A percentile compares a stretch with the other conserved stretches of the same genome.
Conservation (phyloP, 2,329 filamentous ascomycete species). For the Hypoxylon sp. region DNA sequence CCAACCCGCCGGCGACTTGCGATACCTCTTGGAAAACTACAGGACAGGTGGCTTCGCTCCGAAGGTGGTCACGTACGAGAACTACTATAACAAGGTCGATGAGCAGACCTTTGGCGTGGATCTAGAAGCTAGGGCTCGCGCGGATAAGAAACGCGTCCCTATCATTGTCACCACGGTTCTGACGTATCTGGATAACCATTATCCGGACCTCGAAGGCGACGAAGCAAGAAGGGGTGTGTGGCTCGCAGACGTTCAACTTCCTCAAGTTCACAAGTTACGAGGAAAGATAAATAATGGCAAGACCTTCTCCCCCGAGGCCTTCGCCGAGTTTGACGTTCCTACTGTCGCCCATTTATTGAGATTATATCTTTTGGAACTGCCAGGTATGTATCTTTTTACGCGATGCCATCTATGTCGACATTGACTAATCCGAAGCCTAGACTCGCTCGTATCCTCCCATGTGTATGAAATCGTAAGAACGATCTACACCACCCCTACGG, state of each 20-base stretch:
- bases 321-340: constrained; percentile 91
- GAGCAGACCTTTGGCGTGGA: constrained; percentile 98
- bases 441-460: constrained; percentile 97
- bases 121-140: constrained; percentile 90
- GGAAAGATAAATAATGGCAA: constrained; percentile 88
- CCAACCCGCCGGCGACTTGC: constrained; percentile 87
- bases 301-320: constrained; percentile 74
- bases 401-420: neutral
- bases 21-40: constrained; percentile 96
- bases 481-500: constrained; percentile 84
- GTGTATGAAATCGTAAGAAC: constrained; percentile 99
- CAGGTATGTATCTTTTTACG: constrained; percentile 66
- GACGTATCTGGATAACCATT: constrained; percentile 95
- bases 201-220: constrained; percentile 96
- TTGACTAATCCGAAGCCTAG: constrained; percentile 56
- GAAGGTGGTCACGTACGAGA: constrained; percentile 92
- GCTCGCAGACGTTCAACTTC: constrained; percentile 89
- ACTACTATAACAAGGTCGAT: constrained; percentile 98
- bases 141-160: constrained; percentile 94
- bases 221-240: constrained; percentile 91
- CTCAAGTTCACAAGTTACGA: constrained; percentile 84
- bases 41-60: constrained; percentile 92
- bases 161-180: constrained; percentile 90
- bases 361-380: constrained; percentile 92
- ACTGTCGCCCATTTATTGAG: constrained; percentile 93